Base-by-base conservation (phyloP, 1,284 basidiomycete genomes). In the Microbotryum intermedium region DNA sequence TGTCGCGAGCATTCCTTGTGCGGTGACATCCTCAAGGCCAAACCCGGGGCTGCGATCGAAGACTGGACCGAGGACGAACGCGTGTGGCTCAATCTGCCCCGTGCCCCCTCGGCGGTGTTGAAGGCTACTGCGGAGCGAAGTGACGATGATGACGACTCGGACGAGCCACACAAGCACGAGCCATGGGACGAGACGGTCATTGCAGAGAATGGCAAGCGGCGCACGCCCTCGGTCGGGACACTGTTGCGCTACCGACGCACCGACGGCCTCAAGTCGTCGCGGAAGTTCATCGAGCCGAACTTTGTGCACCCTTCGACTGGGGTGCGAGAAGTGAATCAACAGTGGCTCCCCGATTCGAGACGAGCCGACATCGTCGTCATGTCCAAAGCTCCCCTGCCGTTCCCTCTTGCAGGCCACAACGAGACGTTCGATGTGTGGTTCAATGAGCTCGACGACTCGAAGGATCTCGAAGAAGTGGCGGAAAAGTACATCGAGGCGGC, bases 1-100 rank as follows among this genome's bases (percentile, higher is more conserved):
- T 73, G 72, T 62, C 69, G 68, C 54, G 68, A 72, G 53, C 72
- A 73, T 49, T 58, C 54, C 3, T 67, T 73, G 10, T 73, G 72
- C 47, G 60, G 62, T 2, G 65, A 66, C 18, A 53, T 67, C 9
- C 48, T 71, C 29, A 23, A 44, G 26, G 43, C 28, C 26, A 43
- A 45, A 23, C 18, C 23, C 4, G 18, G 29, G 39, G 49, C 29
- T 25, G 42, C 49, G 29, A 48, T 62, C 20, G 66, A 67, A 30
- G 29, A 55, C 18, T 67, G 67, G 50, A 50, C 56, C n/a, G 52
- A 48, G 16, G 72, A 73, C 54, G 57, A 63, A n/a, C 45, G 57
- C 20, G 65, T 71, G 20, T 71, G 61, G 47, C 58, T 66, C 8
- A 49, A 48, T 3, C 50, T 71, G 18, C 70, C 67, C 20, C 45